Base-by-base conservation (phyloP, 352 stramenopile genomes). In the Pythium dissotocum region DNA sequence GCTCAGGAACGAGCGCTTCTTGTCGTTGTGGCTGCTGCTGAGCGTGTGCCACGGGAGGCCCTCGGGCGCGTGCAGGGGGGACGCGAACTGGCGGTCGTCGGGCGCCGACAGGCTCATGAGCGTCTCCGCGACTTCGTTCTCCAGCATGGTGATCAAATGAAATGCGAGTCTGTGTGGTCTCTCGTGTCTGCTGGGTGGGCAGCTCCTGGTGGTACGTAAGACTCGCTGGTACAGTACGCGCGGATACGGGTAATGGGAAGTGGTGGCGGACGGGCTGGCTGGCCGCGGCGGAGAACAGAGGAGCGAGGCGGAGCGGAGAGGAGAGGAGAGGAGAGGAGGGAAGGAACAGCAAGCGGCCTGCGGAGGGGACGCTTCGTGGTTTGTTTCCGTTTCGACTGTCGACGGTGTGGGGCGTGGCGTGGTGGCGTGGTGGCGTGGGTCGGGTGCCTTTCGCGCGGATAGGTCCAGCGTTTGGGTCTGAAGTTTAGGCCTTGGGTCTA, bases 21-120 rank as follows among this genome's bases (percentile, higher is more conserved):
- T 87, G 40, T 65, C 52, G 32, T 67, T 61, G 44, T 55, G 48
- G 42, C 16, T 51, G 42, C 42, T 51, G 42, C 42, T 51, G n/a
- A 51, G n/a, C 14, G 42, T 6, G 42, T 51, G 42, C 42, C 42
- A 51, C 3, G 42, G 42, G 26, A 79, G 73, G 2, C 58, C 40
- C 33, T 89, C 82, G 26, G 63, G 58, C 16, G 73, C 76, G 53
- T 93, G 88, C 26, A 93, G 78, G 35, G 84, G 82, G 32, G 82
- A 83, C 30, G 61, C 64, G 59, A 83, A 84, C 59, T 87, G 78
- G 75, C 80, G 79, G 69, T 91, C 83, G 70, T 93, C 83, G 0
- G 83, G 85, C 44, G 85, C 85, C 49, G 85, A 93, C 16, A 93
- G 76, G 61, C 85, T 91, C 80, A 93, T 91, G 67, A 93, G 83